These are phyloP conservation scores for Staphylotrichum longicolle DNA, from an alignment of 495 filamentous ascomycete species.

Conservation along the genomic window DNA sequence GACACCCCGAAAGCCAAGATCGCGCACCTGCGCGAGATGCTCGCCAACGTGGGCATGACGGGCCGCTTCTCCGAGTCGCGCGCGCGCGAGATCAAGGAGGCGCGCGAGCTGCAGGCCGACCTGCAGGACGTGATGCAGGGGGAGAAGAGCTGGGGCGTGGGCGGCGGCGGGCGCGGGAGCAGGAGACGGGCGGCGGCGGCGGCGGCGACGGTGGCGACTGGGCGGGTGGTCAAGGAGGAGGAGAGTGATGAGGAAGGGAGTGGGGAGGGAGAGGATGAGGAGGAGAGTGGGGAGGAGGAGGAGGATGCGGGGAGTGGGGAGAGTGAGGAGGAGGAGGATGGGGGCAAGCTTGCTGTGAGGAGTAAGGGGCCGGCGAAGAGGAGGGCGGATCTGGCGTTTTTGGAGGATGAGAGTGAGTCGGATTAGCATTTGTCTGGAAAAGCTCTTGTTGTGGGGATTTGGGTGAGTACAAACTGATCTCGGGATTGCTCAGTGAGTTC, in stretches of 20 bases:
- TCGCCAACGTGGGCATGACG: slow-evolving; percentile 79
- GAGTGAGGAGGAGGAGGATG: slow-evolving; percentile 30
- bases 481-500: too few relatives aligned
- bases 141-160: slow-evolving; percentile 71
- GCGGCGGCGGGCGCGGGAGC: slow-evolving; percentile 34
- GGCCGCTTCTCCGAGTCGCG: slow-evolving; percentile 82
- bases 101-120: slow-evolving; percentile 76
- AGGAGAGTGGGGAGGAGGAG: slow-evolving; percentile 27
- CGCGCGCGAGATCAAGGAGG: slow-evolving; percentile 80
- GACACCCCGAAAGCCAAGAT: slow-evolving; percentile 70
- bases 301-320: slow-evolving; percentile 42
- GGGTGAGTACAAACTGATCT: too few relatives aligned
- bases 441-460: too few relatives aligned
- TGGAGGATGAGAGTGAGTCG: slow-evolving; percentile 48
- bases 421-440: slow-evolving; percentile 29
- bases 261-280: slow-evolving; percentile 30
- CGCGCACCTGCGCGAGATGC: slow-evolving; percentile 70
- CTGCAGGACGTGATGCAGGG: slow-evolving; percentile 78
- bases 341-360: slow-evolving; percentile 21
- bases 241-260: slow-evolving; percentile 50
- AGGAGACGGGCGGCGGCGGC: slow-evolving; percentile 39
- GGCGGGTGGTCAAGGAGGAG: slow-evolving; percentile 33
- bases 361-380: slow-evolving; percentile 32
- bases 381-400: slow-evolving; percentile 45
- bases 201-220: background rate